phyloP scores from a whole-genome alignment of 768 basidiomycete genomes.

The Sporobolomyces roseus region DNA sequence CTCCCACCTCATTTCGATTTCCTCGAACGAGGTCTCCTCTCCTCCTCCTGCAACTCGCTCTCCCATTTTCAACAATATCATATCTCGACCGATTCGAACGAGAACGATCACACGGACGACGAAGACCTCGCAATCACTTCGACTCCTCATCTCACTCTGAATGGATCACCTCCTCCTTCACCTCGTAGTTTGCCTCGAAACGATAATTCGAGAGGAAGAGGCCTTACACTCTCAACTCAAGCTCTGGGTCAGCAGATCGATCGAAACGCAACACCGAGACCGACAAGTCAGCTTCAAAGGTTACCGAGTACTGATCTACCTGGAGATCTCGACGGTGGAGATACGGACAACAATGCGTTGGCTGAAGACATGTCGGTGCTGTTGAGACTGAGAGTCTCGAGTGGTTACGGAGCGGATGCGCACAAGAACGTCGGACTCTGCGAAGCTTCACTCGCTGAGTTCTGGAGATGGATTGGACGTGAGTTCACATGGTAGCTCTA shows the following conservation, averaged over 20 bases:
- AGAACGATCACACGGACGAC: neutral
- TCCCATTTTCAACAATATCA: neutral
- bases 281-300: conserved; percentile 8
- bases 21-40: conserved; percentile 25
- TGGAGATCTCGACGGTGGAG: neutral
- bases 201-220: too few species aligned
- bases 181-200: conserved; percentile 1
- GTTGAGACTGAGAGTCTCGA: conserved; percentile 26
- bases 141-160: too few species aligned
- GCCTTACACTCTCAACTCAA: too few species aligned
- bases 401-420: conserved; percentile 32
- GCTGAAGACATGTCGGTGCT: conserved; percentile 28
- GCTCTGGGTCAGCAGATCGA: conserved; percentile 16
- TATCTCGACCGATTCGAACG: neutral
- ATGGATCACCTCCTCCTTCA: neutral
- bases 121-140: too few species aligned
- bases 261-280: conserved; percentile 28
- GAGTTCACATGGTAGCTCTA: too few species aligned
- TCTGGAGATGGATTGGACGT: conserved; percentile 40
- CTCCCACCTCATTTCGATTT: conserved; percentile 6
- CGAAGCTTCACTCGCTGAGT: conserved; percentile 22
- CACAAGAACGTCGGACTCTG: conserved; percentile 20
- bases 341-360: conserved; percentile 4
- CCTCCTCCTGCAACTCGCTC: neutral
- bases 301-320: conserved; percentile 1